phyloP scores from a whole-genome alignment of 176 grass and related monocot species.

The Triticum timopheevii region DNA sequence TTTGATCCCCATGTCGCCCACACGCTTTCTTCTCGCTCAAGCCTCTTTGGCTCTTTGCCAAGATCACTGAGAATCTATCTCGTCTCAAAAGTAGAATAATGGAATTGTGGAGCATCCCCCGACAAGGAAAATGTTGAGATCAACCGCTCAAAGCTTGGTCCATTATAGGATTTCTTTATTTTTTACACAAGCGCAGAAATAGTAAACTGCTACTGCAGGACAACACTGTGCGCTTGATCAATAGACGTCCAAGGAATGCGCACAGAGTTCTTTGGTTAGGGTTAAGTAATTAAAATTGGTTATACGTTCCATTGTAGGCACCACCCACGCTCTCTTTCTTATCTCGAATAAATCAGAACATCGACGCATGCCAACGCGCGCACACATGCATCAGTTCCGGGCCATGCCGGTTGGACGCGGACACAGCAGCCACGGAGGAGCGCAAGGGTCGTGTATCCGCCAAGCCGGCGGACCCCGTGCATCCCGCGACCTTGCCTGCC shows the following conservation, averaged over 20 bases:
- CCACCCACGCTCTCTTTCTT: neutral
- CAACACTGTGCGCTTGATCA: neutral
- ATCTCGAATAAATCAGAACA: neutral
- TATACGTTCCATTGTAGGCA: too few species aligned
- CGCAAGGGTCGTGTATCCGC: neutral
- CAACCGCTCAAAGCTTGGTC: neutral
- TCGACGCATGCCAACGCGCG: neutral
- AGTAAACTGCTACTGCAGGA: neutral
- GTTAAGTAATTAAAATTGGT: too few species aligned
- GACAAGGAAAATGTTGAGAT: neutral
- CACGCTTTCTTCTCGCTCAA: constrained; percentile 38
- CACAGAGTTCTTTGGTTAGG: too few species aligned
- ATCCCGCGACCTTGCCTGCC: neutral
- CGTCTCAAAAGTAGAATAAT: neutral
- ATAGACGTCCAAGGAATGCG: too few species aligned
- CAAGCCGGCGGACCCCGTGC: neutral
- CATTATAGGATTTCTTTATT: neutral
- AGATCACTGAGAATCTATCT: constrained; percentile 6
- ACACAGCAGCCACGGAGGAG: neutral
- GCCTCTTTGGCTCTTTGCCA: constrained; percentile 28
- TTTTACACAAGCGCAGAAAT: neutral
- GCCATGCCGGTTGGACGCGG: neutral
- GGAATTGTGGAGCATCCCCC: neutral
- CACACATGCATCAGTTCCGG: neutral
- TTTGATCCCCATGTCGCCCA: constrained; percentile 35